These are phyloP conservation scores for Kluyveromyces marxianus DNA, from an alignment of 1,139 yeast genomes.

Conservation along the genomic window DNA sequence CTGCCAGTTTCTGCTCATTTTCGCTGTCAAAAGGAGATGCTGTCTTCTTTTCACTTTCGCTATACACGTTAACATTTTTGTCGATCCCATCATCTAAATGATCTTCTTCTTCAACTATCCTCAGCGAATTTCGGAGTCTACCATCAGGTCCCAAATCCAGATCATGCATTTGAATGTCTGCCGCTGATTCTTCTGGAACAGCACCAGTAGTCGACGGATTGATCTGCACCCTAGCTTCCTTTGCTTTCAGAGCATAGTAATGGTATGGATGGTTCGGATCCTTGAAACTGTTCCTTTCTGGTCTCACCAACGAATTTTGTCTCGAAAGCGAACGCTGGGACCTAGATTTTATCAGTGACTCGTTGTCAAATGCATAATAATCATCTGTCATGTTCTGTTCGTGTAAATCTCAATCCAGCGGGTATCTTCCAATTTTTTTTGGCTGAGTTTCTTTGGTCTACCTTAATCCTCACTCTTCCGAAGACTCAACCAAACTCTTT, in stretches of 20 bases:
- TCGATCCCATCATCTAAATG: not conserved
- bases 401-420: no score
- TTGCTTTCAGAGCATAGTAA: constrained; percentile 76
- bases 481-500: no score
- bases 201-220: constrained; percentile 71
- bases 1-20: not conserved
- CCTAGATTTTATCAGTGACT: constrained; percentile 10
- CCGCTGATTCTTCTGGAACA: constrained; percentile 40
- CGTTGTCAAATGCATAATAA: constrained; percentile 10
- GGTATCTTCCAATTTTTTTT: no score
- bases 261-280: constrained; percentile 64
- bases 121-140: not conserved
- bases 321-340: constrained; percentile 12
- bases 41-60: not conserved
- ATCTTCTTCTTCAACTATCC: not conserved
- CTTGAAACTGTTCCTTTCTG: constrained; percentile 65
- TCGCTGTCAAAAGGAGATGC: not conserved
- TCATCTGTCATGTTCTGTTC: constrained; percentile 8
- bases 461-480: no score
- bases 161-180: constrained; percentile 5
- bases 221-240: constrained; percentile 58
- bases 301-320: constrained; percentile 57
- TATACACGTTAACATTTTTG: not conserved
- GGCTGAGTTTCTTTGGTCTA: no score
- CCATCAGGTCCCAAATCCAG: not conserved